A percentile compares a stretch with the other conserved stretches of the same genome.
Conservation (phyloP, 768 basidiomycete genomes). For the Lactarius akahatsu region DNA sequence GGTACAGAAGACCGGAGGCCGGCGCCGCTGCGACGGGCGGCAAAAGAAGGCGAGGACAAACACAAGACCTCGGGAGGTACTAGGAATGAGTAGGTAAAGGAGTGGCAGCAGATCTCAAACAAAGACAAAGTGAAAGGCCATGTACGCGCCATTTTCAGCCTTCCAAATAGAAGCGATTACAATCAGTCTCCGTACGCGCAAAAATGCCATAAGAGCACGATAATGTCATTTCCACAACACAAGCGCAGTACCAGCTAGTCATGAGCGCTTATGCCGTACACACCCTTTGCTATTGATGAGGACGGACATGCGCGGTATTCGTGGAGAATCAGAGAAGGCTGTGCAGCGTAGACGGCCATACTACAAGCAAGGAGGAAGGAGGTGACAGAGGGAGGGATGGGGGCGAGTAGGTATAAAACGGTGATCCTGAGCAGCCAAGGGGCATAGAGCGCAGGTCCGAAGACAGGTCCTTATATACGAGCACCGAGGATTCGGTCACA, state of each 20-base stretch:
- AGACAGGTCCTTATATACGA: not conserved
- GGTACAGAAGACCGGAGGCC: too few relatives aligned
- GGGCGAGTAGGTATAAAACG: not conserved
- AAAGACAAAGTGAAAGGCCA: too few relatives aligned
- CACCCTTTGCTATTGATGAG: not conserved
- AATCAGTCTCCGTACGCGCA: not conserved
- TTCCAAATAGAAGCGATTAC: too few relatives aligned
- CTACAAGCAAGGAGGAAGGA: not conserved
- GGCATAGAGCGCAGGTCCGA: not conserved
- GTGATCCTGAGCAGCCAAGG: slow-evolving; percentile 9
- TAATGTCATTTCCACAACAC: too few relatives aligned
- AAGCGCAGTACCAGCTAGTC: not conserved
- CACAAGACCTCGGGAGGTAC: not conserved
- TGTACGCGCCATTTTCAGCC: too few relatives aligned
- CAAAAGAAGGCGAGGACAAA: too few relatives aligned
- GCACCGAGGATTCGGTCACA: not conserved
- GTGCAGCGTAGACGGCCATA: not conserved
- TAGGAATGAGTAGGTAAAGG: not conserved
- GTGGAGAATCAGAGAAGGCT: not conserved
- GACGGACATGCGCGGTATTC: not conserved
- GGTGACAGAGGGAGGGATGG: not conserved
- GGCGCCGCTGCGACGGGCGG: too few relatives aligned
- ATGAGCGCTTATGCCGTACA: not conserved
- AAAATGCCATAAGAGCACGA: not conserved
- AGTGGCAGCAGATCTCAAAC: too few relatives aligned